Evolutionary conservation across 805 yeast species (phyloP), one percentile per base, ranked within the genome.

Genomic region (Myxozyma vanderwaltii): DNA sequence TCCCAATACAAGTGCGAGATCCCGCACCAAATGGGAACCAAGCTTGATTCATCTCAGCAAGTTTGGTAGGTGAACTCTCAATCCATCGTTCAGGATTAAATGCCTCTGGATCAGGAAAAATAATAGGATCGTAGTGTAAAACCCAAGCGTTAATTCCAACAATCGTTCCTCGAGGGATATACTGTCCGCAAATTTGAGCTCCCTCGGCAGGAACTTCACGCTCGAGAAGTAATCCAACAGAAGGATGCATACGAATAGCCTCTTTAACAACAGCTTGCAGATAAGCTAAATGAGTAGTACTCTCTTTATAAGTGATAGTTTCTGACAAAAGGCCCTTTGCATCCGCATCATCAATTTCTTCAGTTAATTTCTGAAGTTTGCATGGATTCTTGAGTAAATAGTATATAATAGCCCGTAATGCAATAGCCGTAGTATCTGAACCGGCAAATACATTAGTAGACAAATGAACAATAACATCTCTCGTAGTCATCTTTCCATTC

Each of bases 141-240:
- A 88, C 78, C 75, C 81, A 86, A 10, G 91, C 90, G 67, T 84
- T 89, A 67, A 82, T 80, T 0, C 88, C 81, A 3, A 86, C 81
- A 3, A 77, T 71, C 0, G 86, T 84, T 0, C 84, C 84, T n/a
- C 64, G 72, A 4, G 89, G 88, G 15, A 85, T 65, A 46, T 65
- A 45, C 17, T 69, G 48, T 3, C 63, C 41, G 26, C 70, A 31
- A 5, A 52, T 44, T 2, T 36, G n/a, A 3, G 51, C 49, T 19
- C 56, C 56, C 26, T 35, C 56, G 2, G 43, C 3, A 27, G 27
- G 15, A 6, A 31, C 50, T 17, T 15, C n/a, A 4, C 50, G 50
- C 24, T 46, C 50, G 4, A 46, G 50, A 3, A 39, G 50, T 7
- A 46, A 46, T 46, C 50, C 50, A 15, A 23, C 31, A 6, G 50